Conservation (phyloP, 345 rosid genomes). For the Lagerstroemia speciosa region DNA sequence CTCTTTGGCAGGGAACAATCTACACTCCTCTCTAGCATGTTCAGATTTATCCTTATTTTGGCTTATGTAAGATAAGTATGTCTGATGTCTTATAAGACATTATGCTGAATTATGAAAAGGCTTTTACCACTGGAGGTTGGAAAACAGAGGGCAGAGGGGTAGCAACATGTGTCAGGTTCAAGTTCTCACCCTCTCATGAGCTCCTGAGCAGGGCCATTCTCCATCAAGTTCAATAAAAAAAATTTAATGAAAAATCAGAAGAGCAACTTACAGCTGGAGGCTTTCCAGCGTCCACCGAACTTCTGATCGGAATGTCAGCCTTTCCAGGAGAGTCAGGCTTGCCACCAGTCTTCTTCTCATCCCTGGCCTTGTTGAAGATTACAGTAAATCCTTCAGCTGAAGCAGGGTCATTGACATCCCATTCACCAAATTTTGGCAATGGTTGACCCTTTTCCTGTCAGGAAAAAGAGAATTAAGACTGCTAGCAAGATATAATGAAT, state of each 20-base stretch:
- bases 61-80: background rate
- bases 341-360: constrained; percentile 82
- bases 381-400: constrained; percentile 91
- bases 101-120: background rate
- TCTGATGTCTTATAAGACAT: background rate
- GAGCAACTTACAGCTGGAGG: constrained; percentile 60
- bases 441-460: constrained; percentile 60
- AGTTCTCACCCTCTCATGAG: background rate
- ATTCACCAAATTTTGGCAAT: constrained; percentile 92
- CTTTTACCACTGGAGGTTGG: background rate
- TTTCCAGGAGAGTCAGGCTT: constrained; percentile 57
- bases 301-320: constrained; percentile 39
- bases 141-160: background rate
- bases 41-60: too few species aligned
- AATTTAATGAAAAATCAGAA: constrained; percentile 1
- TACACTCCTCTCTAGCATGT: background rate
- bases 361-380: constrained; percentile 81
- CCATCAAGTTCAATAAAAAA: background rate
- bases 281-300: constrained; percentile 52
- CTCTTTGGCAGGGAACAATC: background rate
- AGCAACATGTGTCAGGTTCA: background rate
- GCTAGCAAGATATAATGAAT: background rate
- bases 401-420: constrained; percentile 86
- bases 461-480: background rate
- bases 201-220: too few species aligned